A percentile compares a stretch with the other conserved stretches of the same genome.
Evolutionary conservation across 2,329 filamentous ascomycete species (phyloP).

Genomic region (Paecilomyces niveus): DNA sequence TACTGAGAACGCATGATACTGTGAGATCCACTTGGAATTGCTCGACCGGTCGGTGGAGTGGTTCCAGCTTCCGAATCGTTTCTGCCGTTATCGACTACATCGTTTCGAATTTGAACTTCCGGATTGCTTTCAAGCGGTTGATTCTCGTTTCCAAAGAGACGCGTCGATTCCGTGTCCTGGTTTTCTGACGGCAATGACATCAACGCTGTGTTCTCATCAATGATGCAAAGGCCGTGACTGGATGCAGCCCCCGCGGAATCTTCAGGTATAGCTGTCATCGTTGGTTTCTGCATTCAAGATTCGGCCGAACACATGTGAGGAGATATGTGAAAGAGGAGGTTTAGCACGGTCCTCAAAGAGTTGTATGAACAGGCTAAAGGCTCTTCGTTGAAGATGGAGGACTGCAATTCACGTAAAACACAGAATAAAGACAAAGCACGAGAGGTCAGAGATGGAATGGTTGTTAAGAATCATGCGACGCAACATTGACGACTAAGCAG

Average conservation of each 20-base stretch:
- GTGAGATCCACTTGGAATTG: background rate
- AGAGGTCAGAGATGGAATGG: background rate
- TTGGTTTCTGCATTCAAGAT: background rate
- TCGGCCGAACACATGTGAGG: background rate
- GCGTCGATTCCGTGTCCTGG: background rate
- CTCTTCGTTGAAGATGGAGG: background rate
- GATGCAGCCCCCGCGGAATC: background rate
- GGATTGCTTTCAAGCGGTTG: background rate
- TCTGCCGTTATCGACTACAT: background rate
- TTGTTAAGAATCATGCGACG: background rate
- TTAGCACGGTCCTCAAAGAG: no score
- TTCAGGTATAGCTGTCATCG: background rate
- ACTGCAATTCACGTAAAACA: background rate
- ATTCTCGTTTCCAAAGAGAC: background rate
- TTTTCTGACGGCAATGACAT: background rate
- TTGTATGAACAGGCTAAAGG: background rate
- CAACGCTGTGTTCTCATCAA: background rate
- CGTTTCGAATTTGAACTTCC: background rate
- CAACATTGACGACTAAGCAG: background rate
- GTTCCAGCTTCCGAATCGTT: background rate
- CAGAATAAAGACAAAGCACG: background rate
- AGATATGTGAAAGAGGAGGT: background rate
- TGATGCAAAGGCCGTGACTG: background rate
- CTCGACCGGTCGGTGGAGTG: background rate
- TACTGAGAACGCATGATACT: background rate